Conservation (phyloP, 2,329 filamentous ascomycete species). For the Claviceps spartinae region DNA sequence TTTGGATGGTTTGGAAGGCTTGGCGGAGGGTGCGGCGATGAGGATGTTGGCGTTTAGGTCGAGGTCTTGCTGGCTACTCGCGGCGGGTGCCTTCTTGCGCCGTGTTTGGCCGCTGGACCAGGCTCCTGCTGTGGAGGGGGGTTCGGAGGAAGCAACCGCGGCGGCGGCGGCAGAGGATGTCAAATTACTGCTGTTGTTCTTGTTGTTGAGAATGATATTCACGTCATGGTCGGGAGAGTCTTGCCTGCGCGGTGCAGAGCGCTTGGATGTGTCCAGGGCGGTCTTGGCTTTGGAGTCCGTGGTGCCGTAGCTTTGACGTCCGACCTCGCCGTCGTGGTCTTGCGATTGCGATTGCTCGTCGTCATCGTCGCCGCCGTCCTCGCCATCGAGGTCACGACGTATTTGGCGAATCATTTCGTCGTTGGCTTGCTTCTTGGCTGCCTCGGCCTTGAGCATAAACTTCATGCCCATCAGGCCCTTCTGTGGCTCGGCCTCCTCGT, state of each 20-base stretch:
- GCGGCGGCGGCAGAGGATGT: slow-evolving; percentile 5
- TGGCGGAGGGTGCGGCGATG: slow-evolving; percentile 9
- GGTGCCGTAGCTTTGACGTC: slow-evolving; percentile 56
- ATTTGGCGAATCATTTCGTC: slow-evolving; percentile 62
- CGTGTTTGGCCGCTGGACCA: slow-evolving; percentile 28
- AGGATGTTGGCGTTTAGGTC: slow-evolving; percentile 26
- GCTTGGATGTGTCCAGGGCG: slow-evolving; percentile 16
- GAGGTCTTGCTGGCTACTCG: slow-evolving; percentile 22
- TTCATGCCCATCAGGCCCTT: slow-evolving; percentile 71
- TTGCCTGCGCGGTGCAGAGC: slow-evolving; percentile 15
- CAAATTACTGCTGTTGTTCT: slow-evolving; percentile 6
- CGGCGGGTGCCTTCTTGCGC: slow-evolving; percentile 19
- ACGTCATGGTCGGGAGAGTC: slow-evolving; percentile 16
- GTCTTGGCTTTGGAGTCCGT: slow-evolving; percentile 12
- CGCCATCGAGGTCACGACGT: slow-evolving; percentile 55
- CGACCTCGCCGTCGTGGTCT: slow-evolving; percentile 34
- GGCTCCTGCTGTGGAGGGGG: slow-evolving; percentile 21
- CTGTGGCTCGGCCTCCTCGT: slow-evolving; percentile 37
- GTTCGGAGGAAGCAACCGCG: slow-evolving; percentile 9
- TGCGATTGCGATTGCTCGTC: slow-evolving; percentile 24
- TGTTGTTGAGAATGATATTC: slow-evolving; percentile 13
- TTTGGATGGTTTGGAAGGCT: background rate
- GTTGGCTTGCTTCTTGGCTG: slow-evolving; percentile 62
- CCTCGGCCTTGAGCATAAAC: slow-evolving; percentile 89
- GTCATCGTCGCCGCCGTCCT: background rate